These are phyloP conservation scores for Magnolia officinalis DNA, from an alignment of 164 flowering plant genomes.

Conservation along the genomic window DNA sequence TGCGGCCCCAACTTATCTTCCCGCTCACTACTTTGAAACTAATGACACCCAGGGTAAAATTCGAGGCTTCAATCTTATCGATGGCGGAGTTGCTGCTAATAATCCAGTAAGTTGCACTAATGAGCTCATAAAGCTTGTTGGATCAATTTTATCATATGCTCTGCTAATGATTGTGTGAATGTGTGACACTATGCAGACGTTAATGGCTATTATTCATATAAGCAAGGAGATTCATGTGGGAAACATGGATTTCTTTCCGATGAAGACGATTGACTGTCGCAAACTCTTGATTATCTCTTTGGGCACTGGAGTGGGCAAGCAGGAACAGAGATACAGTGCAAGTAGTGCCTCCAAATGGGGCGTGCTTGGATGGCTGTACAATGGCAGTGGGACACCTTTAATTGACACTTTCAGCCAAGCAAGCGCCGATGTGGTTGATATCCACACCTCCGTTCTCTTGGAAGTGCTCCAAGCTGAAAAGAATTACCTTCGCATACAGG, in stretches of 20 bases:
- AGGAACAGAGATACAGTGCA: conserved; percentile 35
- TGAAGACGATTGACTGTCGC: conserved; percentile 27
- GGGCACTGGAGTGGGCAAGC: conserved; percentile 44
- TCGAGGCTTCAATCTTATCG: conserved; percentile 28
- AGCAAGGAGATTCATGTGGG: conserved; percentile 23
- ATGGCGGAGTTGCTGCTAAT: conserved; percentile 47
- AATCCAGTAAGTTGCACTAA: conserved; percentile 30
- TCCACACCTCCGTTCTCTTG: conserved; percentile 42
- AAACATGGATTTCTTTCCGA: conserved; percentile 15
- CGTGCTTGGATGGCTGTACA: conserved; percentile 36
- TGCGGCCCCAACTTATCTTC: conserved; percentile 25
- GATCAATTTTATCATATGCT: not conserved
- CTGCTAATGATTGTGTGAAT: not conserved
- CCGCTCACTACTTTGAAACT: conserved; percentile 16
- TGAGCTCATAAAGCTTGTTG: not conserved
- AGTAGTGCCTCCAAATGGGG: conserved; percentile 44
- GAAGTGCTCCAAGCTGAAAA: conserved; percentile 27
- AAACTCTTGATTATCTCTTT: conserved; percentile 42
- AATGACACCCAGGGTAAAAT: conserved; percentile 20
- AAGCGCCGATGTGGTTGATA: conserved; percentile 58
- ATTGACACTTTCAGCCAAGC: conserved; percentile 37
- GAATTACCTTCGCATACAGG: conserved; percentile 59
- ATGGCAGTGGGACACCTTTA: conserved; percentile 36
- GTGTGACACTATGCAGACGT: conserved; percentile 22
- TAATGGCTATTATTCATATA: conserved; percentile 37